Conservation (phyloP, 208 protist species). For the Leishmania gerbilli region DNA sequence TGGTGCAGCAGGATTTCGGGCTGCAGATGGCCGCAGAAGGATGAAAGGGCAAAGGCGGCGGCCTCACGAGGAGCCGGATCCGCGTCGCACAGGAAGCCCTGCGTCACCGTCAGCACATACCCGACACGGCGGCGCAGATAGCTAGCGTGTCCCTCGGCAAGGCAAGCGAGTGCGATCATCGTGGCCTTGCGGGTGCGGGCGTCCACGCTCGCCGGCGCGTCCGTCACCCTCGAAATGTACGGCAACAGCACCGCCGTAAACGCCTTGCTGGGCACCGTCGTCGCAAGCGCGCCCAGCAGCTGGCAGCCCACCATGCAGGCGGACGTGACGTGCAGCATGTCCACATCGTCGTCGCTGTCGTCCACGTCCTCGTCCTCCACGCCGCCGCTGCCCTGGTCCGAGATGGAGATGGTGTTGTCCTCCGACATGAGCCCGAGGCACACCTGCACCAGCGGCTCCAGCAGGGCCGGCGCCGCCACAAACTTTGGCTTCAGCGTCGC, state of each 20-base stretch:
- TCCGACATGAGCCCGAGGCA: conserved; percentile 76
- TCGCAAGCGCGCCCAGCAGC: conserved; percentile 66
- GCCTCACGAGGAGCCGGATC: conserved; percentile 70
- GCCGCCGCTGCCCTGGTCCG: conserved; percentile 39
- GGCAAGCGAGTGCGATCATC: conserved; percentile 70
- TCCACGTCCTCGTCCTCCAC: conserved; percentile 37
- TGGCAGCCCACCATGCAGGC: conserved; percentile 68
- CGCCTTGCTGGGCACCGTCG: conserved; percentile 50
- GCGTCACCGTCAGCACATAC: conserved; percentile 71
- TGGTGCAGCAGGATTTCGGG: conserved; percentile 86
- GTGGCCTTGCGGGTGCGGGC: conserved; percentile 66
- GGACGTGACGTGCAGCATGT: conserved; percentile 68
- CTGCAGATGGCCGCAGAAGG: conserved; percentile 78
- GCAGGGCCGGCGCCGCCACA: conserved; percentile 45
- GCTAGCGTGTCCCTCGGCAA: conserved; percentile 66
- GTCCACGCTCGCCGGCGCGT: conserved; percentile 31
- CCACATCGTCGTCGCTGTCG: conserved; percentile 34
- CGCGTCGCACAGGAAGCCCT: conserved; percentile 47
- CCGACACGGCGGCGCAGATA: conserved; percentile 75
- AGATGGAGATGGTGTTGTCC: conserved; percentile 67
- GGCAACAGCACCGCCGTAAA: conserved; percentile 66
- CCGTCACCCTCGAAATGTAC: conserved; percentile 48
- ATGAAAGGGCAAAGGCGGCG: conserved; percentile 69
- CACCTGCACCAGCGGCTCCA: conserved; percentile 59
- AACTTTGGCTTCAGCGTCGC: conserved; percentile 67